These are phyloP conservation scores for Penicillium cinerascens DNA, from an alignment of 495 filamentous ascomycete genomes.

Conservation along the genomic window DNA sequence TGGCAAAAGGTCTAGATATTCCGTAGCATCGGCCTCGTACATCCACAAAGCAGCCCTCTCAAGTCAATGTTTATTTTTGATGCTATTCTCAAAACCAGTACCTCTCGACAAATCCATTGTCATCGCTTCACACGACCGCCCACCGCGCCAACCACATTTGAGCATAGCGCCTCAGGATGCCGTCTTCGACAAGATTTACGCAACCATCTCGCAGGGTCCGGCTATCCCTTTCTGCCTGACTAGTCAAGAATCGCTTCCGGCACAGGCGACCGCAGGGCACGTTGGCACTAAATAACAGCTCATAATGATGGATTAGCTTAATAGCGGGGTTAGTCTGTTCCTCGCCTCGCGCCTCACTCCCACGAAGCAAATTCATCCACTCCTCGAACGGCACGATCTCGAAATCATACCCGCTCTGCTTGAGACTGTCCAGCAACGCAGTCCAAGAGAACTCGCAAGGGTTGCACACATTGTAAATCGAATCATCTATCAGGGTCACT, in stretches of 20 bases:
- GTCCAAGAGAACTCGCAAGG: conserved; percentile 50
- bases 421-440: conserved; percentile 47
- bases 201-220: conserved; percentile 31
- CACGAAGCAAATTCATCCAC: conserved; percentile 48
- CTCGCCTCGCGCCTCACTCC: conserved; percentile 43
- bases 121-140: conserved; percentile 5
- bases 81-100: too few species aligned
- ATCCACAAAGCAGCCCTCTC: too few species aligned
- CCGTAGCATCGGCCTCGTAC: too few species aligned
- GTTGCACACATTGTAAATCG: conserved; percentile 55
- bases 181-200: conserved; percentile 34
- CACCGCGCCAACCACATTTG: conserved; percentile 35
- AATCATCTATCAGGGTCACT: conserved; percentile 15
- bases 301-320: conserved; percentile 56
- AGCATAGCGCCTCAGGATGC: conserved; percentile 34
- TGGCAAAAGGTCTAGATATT: too few species aligned
- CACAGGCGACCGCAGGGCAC: not conserved
- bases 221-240: conserved; percentile 37
- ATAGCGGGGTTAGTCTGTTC: conserved; percentile 53
- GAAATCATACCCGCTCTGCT: conserved; percentile 32
- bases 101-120: too few species aligned
- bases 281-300: conserved; percentile 24
- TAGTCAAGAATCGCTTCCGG: conserved; percentile 25
- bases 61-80: too few species aligned
- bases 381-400: conserved; percentile 38